Evolutionary conservation across 1,139 yeast genomes (phyloP), one percentile per base, ranked within the genome.

Genomic region (Zhuliangozyma parablackwelliae): DNA sequence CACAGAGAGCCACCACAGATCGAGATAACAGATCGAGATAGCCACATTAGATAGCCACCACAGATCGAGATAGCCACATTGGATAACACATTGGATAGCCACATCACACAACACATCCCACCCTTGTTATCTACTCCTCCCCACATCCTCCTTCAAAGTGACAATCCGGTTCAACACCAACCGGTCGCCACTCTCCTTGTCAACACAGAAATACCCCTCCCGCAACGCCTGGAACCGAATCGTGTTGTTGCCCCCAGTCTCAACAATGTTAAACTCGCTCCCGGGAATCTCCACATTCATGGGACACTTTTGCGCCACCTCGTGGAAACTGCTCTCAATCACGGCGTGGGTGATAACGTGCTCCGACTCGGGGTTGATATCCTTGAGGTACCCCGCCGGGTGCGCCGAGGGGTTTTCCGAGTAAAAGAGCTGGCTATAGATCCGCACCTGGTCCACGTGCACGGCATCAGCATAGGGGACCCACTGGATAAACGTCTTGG

Each of bases 401-500:
- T 86, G 80, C 16, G 86, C 78, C 12, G 82, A 71, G 30, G 99
- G 99, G 59, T 92, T 92, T 54, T 92, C 98, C 40, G 94, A 81
- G 46, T 81, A 78, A 75, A 94, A 94, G 46, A 94, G 71, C 58
- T 82, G 94, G 56, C 88, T 86, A 65, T 90, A 88, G 42, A 88
- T 73, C 61, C 98, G 80, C 23, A 90, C 87, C 63, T 92, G 96
- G 28, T 73, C 63, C 39, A 94, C 61, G 34, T 61, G 61, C 51
- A 77, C 69, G 42, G 75, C 73, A 29, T 72, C 69, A 12, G 80
- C 68, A 44, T 78, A 78, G 32, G 97, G 96, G 39, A 94, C 81
- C 99, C 99, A 94, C 66, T 94, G 98, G 56, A 94, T 89, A 57
- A 72, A 94, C 2, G 98, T 89, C 74, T 90, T 92, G 50, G 97